Conservation (phyloP, 306 rosid genomes). For the Parietaria judaica region DNA sequence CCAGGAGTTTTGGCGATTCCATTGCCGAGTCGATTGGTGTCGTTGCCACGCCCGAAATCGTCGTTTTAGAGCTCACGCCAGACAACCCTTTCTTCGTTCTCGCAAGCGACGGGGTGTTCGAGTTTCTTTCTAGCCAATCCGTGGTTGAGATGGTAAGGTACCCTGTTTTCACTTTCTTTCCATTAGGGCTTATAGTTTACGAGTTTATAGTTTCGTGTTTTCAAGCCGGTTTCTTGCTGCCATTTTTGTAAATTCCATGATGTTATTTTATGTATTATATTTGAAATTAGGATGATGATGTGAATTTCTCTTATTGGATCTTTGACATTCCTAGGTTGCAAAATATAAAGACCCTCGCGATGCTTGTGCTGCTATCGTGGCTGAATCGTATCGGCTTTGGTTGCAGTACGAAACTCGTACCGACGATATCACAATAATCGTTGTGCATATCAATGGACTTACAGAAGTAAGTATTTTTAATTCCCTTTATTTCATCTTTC, state of each 20-base stretch:
- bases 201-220: not conserved
- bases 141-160: slow-evolving; percentile 90
- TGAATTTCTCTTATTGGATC: slow-evolving; percentile 9
- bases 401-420: slow-evolving; percentile 98
- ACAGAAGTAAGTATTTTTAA: slow-evolving; percentile 46
- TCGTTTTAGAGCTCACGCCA: slow-evolving; percentile 72
- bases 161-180: slow-evolving; percentile 13
- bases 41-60: slow-evolving; percentile 91
- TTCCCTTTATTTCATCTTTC: slow-evolving; percentile 2
- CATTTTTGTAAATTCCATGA: slow-evolving; percentile 5
- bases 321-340: slow-evolving; percentile 54
- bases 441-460: slow-evolving; percentile 85
- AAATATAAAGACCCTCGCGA: slow-evolving; percentile 91
- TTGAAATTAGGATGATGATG: not conserved
- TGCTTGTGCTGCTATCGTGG: slow-evolving; percentile 99
- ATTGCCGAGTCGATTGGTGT: slow-evolving; percentile 92
- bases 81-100: slow-evolving; percentile 84
- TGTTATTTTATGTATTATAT: too few species aligned
- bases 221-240: too few species aligned
- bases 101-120: slow-evolving; percentile 97
- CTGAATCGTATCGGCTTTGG: slow-evolving; percentile 97
- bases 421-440: slow-evolving; percentile 90
- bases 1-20: slow-evolving; percentile 91
- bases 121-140: slow-evolving; percentile 89
- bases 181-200: not conserved